Base-by-base conservation (phyloP, 331 rosid genomes). In the Acacia concinna region DNA sequence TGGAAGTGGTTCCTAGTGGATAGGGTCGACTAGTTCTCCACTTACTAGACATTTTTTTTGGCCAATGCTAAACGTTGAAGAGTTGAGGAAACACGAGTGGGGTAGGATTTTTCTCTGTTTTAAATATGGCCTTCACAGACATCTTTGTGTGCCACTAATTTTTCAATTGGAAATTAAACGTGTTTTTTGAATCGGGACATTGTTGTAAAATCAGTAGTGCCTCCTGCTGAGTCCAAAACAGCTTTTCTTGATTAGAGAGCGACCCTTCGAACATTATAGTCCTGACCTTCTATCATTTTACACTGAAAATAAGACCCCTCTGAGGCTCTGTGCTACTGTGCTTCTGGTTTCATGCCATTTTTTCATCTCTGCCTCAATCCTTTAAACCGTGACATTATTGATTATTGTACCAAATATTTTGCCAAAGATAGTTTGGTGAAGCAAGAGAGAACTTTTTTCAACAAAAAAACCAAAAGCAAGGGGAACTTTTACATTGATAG, bases 261-360 rank as follows among this genome's bases (percentile, higher is more conserved):
- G 81, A 87, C 87, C 86, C 78, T 82, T 90, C 89, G 4, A 34
- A 34, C 27, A 81, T 75, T 47, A 49, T 81, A 82, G 86, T 90
- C 41, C 41, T 38, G 20, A 82, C 57, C 40, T 54, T 3, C 85
- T 90, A 84, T 76, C 83, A 72, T 81, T 72, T 85, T 85, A 56
- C 94, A 81, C 88, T 91, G 83, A 87, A 91, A 88, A 86, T 84
- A 85, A 89, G 85, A 89, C 86, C 76, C 21, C 66, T 74, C 88
- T 78, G 89, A 74, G 78, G 80, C 69, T 54, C 84, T 79, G 80
- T 73, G 67, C 74, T 82, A 71, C 87, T 75, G 71, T 80, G 78
- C 78, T 84, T 83, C 82, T 85, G 81, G 74, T 77, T 72, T 83
- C 66, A 84, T 74, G 67, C 72, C 84, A 82, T 49, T 82, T 82